A percentile compares a stretch with the other conserved stretches of the same genome.
phyloP scores from a whole-genome alignment of 2,329 filamentous ascomycete species.

The Pseudogymnoascus pannorum region DNA sequence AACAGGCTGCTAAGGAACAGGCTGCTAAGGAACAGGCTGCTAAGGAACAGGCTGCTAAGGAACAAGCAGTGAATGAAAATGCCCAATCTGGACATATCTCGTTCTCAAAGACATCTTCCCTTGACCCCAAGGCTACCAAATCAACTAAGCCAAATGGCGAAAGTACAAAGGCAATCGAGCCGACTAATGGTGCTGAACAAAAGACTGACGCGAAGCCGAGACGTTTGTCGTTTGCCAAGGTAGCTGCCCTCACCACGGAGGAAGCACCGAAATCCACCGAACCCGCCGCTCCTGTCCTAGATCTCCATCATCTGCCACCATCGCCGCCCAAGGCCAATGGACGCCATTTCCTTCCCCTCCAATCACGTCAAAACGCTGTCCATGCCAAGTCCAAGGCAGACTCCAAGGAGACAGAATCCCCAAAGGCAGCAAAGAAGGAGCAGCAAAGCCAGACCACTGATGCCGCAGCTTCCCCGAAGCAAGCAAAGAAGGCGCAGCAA shows the following conservation, averaged over 20 bases:
- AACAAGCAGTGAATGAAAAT: not conserved
- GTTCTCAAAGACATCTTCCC: not conserved
- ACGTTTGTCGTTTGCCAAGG: not conserved
- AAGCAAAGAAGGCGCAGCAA: not conserved
- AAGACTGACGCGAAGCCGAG: not conserved
- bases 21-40: not conserved
- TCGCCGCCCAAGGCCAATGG: constrained; percentile 15
- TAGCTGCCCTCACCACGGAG: not conserved
- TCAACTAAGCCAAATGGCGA: not conserved
- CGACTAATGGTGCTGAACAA: not conserved
- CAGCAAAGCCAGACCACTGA: not conserved
- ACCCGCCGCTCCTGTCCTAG: not conserved
- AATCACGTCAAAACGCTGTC: not conserved
- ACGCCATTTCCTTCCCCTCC: not conserved
- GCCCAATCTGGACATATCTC: not conserved
- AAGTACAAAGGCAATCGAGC: not conserved
- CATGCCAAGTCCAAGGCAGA: not conserved
- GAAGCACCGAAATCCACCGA: constrained; percentile 6
- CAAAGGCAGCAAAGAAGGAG: not conserved
- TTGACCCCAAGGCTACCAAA: not conserved
- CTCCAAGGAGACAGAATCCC: not conserved
- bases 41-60: not conserved
- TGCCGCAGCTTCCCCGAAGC: not conserved
- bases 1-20: not conserved
- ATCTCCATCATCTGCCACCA: not conserved